phyloP scores from a whole-genome alignment of 345 rosid genomes.

The Gynandropsis gynandra region DNA sequence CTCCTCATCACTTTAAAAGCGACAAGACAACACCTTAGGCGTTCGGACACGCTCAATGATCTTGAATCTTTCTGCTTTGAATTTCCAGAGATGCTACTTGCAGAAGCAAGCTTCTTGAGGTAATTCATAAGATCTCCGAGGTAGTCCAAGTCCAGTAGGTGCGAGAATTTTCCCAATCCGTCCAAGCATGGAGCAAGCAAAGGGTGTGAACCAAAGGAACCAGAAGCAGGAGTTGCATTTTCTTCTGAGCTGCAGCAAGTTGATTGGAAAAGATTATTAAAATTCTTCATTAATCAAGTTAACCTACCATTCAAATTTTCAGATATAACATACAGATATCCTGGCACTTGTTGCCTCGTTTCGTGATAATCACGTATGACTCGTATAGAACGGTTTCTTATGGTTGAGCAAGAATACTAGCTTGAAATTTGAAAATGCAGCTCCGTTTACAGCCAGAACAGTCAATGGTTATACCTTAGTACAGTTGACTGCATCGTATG shows the following conservation, averaged over 20 bases:
- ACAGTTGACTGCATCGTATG: conserved; percentile 45
- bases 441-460: conserved; percentile 8
- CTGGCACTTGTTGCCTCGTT: too few relatives aligned
- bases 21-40: conserved; percentile 81
- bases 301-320: too few relatives aligned
- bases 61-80: conserved; percentile 32
- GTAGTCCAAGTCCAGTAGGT: conserved; percentile 76
- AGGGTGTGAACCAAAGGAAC: conserved; percentile 45
- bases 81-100: conserved; percentile 31
- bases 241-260: conserved; percentile 40
- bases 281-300: too few relatives aligned
- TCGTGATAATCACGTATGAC: too few relatives aligned
- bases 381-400: too few relatives aligned
- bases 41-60: conserved; percentile 56
- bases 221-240: conserved; percentile 26
- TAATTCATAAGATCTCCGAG: conserved; percentile 83
- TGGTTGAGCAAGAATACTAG: too few relatives aligned
- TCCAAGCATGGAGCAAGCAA: conserved; percentile 75
- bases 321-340: too few relatives aligned
- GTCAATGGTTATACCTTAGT: conserved; percentile 40
- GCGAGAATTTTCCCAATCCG: conserved; percentile 85
- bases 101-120: conserved; percentile 75
- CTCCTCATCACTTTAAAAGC: conserved; percentile 94
- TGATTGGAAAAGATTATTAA: background rate
- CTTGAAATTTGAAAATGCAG: too few relatives aligned